Evolutionary conservation across 2,329 filamentous ascomycete species (phyloP).

Genomic region (Phaeosphaeriaceae sp.): DNA sequence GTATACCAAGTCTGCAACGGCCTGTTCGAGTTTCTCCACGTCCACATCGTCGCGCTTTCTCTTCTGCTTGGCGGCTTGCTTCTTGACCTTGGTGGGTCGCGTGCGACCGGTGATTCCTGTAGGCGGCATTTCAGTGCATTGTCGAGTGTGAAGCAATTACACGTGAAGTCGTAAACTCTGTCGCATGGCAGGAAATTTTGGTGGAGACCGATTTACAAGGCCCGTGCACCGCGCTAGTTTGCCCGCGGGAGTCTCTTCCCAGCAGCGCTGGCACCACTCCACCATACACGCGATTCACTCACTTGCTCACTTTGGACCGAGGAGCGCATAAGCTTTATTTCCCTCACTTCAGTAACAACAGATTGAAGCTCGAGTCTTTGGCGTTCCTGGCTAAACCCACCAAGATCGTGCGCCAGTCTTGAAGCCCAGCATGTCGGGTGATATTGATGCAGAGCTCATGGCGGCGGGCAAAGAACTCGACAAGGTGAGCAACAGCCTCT

Average conservation of each 20-base stretch:
- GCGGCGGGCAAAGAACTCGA: slow-evolving; percentile 88
- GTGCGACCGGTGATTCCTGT: slow-evolving; percentile 51
- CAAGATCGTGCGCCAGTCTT: not conserved
- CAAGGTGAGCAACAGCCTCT: slow-evolving; percentile 64
- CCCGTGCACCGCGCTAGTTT: slow-evolving; percentile 21
- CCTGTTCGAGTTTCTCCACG: slow-evolving; percentile 54
- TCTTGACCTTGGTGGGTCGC: slow-evolving; percentile 63
- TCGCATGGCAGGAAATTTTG: slow-evolving; percentile 32
- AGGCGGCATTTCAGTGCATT: slow-evolving; percentile 35
- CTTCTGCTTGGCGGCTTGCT: slow-evolving; percentile 59
- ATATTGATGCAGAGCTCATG: slow-evolving; percentile 76
- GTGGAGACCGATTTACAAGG: slow-evolving; percentile 20
- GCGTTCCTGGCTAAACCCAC: too few species aligned
- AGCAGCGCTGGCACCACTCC: not conserved
- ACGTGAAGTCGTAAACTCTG: slow-evolving; percentile 7
- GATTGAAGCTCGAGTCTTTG: too few species aligned
- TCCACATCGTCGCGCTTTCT: slow-evolving; percentile 62
- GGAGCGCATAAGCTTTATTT: too few species aligned
- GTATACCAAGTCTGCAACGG: slow-evolving; percentile 52
- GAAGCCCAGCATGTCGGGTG: slow-evolving; percentile 52
- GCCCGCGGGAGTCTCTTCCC: slow-evolving; percentile 26
- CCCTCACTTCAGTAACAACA: too few species aligned
- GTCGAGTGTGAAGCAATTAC: slow-evolving; percentile 1
- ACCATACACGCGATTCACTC: too few species aligned
- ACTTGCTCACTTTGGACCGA: too few species aligned